Evolutionary conservation across 805 yeast species (phyloP).

Genomic region (Candida endomychidarum): DNA sequence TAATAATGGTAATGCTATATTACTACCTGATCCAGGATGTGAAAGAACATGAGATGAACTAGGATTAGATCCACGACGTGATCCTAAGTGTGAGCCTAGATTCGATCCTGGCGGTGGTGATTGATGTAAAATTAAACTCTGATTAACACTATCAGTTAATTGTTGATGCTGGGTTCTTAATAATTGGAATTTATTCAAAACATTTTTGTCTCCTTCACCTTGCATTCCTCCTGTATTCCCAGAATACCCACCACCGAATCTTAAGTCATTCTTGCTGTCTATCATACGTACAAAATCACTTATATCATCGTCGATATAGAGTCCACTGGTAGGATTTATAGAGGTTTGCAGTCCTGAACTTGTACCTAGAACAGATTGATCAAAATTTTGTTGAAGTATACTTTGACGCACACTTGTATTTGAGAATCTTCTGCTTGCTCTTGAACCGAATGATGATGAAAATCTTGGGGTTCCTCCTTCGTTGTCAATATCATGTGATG

Average conservation of each 20-base stretch:
- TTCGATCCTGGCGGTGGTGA: slow-evolving; percentile 8
- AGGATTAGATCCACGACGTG: neutral
- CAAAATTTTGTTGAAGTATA: slow-evolving; percentile 22
- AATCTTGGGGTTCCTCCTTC: slow-evolving; percentile 54
- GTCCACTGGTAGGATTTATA: slow-evolving; percentile 39
- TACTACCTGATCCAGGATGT: neutral
- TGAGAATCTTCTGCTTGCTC: slow-evolving; percentile 52
- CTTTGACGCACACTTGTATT: slow-evolving; percentile 32
- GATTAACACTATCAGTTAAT: slow-evolving; percentile 54
- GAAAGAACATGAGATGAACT: neutral
- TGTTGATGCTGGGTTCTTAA: slow-evolving; percentile 55
- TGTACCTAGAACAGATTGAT: slow-evolving; percentile 28
- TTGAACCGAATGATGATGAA: slow-evolving; percentile 72
- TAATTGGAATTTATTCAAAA: slow-evolving; percentile 51
- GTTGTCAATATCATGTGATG: slow-evolving; percentile 37
- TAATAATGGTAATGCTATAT: neutral
- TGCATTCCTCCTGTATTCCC: slow-evolving; percentile 3
- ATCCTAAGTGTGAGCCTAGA: neutral
- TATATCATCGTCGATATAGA: slow-evolving; percentile 56
- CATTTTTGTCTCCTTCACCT: slow-evolving; percentile 34
- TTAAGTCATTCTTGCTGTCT: slow-evolving; percentile 60
- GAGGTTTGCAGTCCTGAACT: slow-evolving; percentile 38
- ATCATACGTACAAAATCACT: slow-evolving; percentile 71
- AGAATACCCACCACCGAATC: slow-evolving; percentile 21
- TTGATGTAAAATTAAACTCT: slow-evolving; percentile 42